Evolutionary conservation across 139 green algal genomes (phyloP).

Genomic region (Zygnema circumcarinatum): DNA sequence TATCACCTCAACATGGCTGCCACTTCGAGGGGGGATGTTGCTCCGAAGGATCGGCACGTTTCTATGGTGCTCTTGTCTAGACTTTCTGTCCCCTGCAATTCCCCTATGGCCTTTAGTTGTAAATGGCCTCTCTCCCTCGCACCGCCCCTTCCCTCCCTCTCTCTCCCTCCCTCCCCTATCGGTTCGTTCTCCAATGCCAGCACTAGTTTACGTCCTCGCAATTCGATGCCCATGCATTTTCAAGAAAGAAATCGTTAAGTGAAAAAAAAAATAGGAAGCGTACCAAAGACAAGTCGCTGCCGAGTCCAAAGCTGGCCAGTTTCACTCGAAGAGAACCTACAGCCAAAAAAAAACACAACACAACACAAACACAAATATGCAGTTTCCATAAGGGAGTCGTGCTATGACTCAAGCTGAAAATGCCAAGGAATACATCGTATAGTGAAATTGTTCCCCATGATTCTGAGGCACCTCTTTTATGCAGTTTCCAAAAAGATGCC

Average conservation of each 20-base stretch:
- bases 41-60: constrained; percentile 34
- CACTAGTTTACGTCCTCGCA: background rate
- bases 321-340: constrained; percentile 43
- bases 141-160: too few relatives aligned
- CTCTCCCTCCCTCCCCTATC: too few relatives aligned
- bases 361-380: background rate
- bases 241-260: background rate
- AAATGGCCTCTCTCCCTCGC: too few relatives aligned
- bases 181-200: too few relatives aligned
- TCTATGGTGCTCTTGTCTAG: constrained; percentile 16
- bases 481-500: background rate
- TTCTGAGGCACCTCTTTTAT: background rate
- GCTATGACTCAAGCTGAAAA: background rate
- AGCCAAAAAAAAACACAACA: background rate
- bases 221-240: background rate
- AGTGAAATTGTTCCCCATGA: background rate
- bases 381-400: background rate
- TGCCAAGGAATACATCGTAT: background rate
- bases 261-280: background rate
- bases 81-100: constrained; percentile 5
- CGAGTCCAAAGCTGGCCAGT: constrained; percentile 48
- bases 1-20: constrained; percentile 48
- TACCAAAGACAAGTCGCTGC: constrained; percentile 28
- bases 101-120: background rate
- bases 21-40: constrained; percentile 22